phyloP scores from a whole-genome alignment of 176 grass and related monocot genomes.

The Cocos nucifera region DNA sequence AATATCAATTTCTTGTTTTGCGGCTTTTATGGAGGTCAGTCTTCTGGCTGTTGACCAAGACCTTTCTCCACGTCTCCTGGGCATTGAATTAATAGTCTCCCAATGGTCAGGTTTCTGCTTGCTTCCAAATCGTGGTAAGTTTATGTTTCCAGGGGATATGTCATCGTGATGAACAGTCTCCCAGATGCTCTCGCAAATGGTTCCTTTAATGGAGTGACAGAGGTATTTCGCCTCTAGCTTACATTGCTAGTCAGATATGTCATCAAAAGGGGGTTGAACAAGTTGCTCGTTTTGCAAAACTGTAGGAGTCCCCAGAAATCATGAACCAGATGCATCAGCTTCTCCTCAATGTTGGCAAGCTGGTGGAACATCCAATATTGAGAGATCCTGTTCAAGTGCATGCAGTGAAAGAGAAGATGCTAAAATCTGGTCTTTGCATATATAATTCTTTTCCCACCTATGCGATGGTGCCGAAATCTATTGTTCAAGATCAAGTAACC shows the following conservation, averaged over 20 bases:
- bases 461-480: no score
- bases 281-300: not conserved
- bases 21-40: no score
- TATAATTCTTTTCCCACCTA: no score
- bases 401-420: no score
- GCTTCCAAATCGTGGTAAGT: not conserved
- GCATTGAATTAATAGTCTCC: not conserved
- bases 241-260: not conserved
- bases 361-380: no score
- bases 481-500: no score
- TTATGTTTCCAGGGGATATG: constrained; percentile 4
- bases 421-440: no score
- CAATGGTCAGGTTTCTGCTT: not conserved
- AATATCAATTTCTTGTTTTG: no score
- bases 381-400: no score
- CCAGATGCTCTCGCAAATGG: constrained; percentile 15
- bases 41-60: no score
- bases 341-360: no score
- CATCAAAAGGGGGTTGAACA: not conserved
- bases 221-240: not conserved
- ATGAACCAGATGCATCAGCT: constrained; percentile 5
- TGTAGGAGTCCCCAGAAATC: constrained; percentile 9
- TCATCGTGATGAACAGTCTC: not conserved
- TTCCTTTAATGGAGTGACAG: not conserved
- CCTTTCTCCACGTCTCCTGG: no score